Percentiles rank a stretch among this genome's conserved stretches.
phyloP scores from a whole-genome alignment of 2,329 filamentous ascomycete species.

The Arthrobotrys megalospora region DNA sequence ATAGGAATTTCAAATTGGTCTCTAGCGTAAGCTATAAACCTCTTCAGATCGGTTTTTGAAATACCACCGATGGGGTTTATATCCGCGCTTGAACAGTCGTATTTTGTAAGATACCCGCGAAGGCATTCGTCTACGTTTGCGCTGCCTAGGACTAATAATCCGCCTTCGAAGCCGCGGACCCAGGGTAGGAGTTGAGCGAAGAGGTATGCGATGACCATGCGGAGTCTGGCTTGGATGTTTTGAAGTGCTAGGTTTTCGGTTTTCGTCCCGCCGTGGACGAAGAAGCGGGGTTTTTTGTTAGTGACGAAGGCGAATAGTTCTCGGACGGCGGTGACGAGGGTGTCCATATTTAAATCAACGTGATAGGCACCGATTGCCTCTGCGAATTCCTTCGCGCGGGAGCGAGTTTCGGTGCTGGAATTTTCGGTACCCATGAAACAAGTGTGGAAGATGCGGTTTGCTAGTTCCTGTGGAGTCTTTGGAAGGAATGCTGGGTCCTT shows the following conservation, averaged over 20 bases:
- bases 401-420: constrained; percentile 77
- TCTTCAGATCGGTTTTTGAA: constrained; percentile 78
- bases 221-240: constrained; percentile 77
- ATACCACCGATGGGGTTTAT: constrained; percentile 77
- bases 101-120: constrained; percentile 78
- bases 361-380: constrained; percentile 80
- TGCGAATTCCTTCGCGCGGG: constrained; percentile 69
- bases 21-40: constrained; percentile 78
- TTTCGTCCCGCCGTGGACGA: constrained; percentile 75
- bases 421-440: constrained; percentile 80
- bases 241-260: constrained; percentile 78
- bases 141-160: constrained; percentile 77
- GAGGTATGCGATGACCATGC: constrained; percentile 78
- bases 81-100: constrained; percentile 74
- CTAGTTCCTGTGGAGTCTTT: constrained; percentile 74
- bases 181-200: constrained; percentile 77
- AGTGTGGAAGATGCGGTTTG: constrained; percentile 74
- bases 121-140: constrained; percentile 76
- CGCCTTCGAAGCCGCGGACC: constrained; percentile 73
- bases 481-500: constrained; percentile 70
- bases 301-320: constrained; percentile 74
- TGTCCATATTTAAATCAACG: constrained; percentile 81
- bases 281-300: constrained; percentile 65
- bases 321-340: constrained; percentile 75
- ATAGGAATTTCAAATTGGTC: constrained; percentile 76